phyloP scores from a whole-genome alignment of 139 green algal genomes.

The Volvox reticuliferus region DNA sequence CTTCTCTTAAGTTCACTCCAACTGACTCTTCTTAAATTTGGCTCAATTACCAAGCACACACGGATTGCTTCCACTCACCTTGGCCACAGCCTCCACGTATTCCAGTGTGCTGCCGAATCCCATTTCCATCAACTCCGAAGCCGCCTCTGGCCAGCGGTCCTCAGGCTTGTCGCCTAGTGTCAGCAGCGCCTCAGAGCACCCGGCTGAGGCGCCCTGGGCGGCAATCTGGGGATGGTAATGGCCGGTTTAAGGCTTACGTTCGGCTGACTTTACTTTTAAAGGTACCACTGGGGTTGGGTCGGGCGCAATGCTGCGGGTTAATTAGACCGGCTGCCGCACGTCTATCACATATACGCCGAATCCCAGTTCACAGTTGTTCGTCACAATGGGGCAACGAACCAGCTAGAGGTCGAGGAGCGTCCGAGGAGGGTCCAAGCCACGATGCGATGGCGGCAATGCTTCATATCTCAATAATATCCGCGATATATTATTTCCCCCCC shows the following conservation, averaged over 20 bases:
- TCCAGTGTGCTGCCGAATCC: constrained; percentile 79
- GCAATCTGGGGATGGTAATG: constrained; percentile 57
- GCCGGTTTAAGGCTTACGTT: too few relatives aligned
- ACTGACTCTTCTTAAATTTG: not conserved
- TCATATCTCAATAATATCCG: too few relatives aligned
- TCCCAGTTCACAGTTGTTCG: too few relatives aligned
- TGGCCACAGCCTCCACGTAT: constrained; percentile 78
- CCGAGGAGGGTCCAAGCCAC: too few relatives aligned
- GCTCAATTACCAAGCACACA: not conserved
- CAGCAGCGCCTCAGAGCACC: constrained; percentile 91
- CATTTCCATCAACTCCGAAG: constrained; percentile 77
- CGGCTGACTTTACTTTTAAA: not conserved
- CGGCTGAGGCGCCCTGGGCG: constrained; percentile 67
- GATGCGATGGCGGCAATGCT: too few relatives aligned
- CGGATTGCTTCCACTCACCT: constrained; percentile 40
- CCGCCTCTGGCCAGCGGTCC: constrained; percentile 76
- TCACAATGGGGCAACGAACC: too few relatives aligned
- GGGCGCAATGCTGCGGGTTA: too few relatives aligned
- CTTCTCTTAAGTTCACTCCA: too few relatives aligned
- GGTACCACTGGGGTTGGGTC: not conserved
- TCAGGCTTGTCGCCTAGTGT: constrained; percentile 94
- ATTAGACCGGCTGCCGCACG: too few relatives aligned
- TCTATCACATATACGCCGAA: too few relatives aligned
- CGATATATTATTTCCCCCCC: too few relatives aligned
- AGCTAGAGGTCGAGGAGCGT: too few relatives aligned